Conservation (phyloP, 176 grass and related monocot species). For the Typha latifolia region DNA sequence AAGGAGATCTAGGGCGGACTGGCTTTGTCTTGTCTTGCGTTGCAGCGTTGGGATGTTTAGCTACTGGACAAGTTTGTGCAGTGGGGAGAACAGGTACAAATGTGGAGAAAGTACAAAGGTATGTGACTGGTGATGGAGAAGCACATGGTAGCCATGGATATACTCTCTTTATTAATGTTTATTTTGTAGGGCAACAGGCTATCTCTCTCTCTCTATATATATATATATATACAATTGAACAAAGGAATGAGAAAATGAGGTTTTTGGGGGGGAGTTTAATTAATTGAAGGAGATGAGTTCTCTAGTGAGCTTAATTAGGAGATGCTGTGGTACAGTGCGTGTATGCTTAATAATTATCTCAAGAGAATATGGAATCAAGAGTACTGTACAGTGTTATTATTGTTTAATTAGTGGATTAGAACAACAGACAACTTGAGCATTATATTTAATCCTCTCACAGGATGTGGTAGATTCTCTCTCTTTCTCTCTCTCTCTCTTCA, state of each 20-base stretch:
- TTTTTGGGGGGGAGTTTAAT: no score
- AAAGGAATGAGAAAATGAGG: neutral
- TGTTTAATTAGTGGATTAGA: neutral
- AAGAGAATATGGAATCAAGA: constrained; percentile 6
- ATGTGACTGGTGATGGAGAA: neutral
- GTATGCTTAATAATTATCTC: neutral
- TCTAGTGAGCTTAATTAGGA: neutral
- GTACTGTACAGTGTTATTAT: neutral
- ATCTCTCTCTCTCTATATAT: no score
- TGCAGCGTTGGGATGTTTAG: constrained; percentile 1
- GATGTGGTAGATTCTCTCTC: constrained; percentile 5
- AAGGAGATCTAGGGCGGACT: neutral
- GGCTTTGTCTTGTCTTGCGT: constrained; percentile 4
- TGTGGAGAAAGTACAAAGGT: constrained; percentile 1
- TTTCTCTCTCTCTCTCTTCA: neutral
- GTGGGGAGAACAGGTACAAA: constrained; percentile 2
- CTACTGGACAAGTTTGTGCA: neutral
- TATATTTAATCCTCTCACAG: neutral
- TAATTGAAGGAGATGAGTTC: neutral
- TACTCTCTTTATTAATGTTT: neutral
- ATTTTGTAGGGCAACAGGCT: neutral
- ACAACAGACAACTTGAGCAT: neutral
- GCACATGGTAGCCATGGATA: neutral
- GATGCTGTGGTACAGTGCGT: neutral
- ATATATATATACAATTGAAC: neutral